Evolutionary conservation across 306 rosid genomes (phyloP), one percentile per base, ranked within the genome.

Genomic region (Cucurbita moschata): DNA sequence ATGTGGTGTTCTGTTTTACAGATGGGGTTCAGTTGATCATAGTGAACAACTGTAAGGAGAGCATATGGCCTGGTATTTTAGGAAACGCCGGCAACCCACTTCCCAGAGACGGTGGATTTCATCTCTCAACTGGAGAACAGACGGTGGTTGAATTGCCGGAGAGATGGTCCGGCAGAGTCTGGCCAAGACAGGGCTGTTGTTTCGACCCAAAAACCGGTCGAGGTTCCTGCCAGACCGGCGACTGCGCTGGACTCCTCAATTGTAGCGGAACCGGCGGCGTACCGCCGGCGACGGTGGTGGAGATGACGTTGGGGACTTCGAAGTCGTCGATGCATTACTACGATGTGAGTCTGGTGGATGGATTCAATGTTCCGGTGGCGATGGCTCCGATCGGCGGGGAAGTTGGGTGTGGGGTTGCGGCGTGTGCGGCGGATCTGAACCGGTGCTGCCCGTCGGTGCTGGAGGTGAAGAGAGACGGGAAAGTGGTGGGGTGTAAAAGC

Each of bases 131-230:
- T 9, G 92, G 95, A 0, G 77, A 88, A 62, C 79, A 90, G 43
- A 66, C 42, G 14, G 75, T 74, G 35, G 39, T 89, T 5, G 73
- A 85, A 61, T 52, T 88, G 37, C 90, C 92, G 0, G 37, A 83
- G 8, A 71, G 72, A 7, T 89, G 97, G 97, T 85, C 96, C 1
- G 96, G 95, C 10, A 81, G 96, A 82, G 78, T 89, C 0, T 89
- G 91, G 94, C 92, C 90, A 0, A 85, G 96, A 83, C 88, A 86
- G 76, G 97, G 92, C 12, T 89, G 92, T 39, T 74, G n/a, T 65
- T 92, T 89, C 19, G 68, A 85, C 11, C 13, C 50, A 35, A 10
- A 38, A 70, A 83, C 90, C 0, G 88, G 86, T 1, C 79, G 50
- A 63, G 92, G 96, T 2, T 64, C 52, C 0, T 91, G 97, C 73